Evolutionary conservation across 2,329 filamentous ascomycete genomes (phyloP).

Genomic region (Alternaria triticimaculans): DNA sequence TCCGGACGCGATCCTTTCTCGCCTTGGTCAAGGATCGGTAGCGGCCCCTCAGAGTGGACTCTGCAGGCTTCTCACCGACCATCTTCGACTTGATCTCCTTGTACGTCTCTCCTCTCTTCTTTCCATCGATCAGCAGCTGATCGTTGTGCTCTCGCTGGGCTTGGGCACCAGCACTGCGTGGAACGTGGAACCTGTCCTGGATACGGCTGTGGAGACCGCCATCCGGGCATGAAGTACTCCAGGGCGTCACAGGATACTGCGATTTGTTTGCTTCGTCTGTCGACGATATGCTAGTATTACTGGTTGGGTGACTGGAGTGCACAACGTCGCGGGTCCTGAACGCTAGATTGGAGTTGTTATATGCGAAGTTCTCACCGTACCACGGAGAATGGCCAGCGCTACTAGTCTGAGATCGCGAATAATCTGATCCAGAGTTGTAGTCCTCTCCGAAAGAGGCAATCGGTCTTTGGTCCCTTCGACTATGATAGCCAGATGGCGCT

Average conservation of each 20-base stretch:
- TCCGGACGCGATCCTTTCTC: constrained; percentile 67
- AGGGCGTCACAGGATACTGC: background rate
- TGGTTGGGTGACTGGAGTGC: background rate
- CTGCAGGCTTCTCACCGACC: constrained; percentile 66
- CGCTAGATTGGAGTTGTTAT: background rate
- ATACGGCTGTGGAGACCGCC: background rate
- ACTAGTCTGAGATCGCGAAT: constrained; percentile 15
- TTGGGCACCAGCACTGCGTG: constrained; percentile 3
- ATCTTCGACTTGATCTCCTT: constrained; percentile 65
- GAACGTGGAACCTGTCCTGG: constrained; percentile 3
- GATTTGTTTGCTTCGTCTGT: background rate
- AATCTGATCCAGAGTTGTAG: constrained; percentile 4
- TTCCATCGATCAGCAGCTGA: constrained; percentile 59
- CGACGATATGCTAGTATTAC: background rate
- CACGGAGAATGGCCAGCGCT: constrained; percentile 12
- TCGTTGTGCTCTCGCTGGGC: constrained; percentile 34
- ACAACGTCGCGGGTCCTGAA: background rate
- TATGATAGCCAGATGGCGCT: background rate
- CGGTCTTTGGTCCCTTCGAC: background rate
- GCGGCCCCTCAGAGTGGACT: constrained; percentile 75
- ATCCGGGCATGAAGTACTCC: background rate
- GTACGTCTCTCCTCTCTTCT: constrained; percentile 67
- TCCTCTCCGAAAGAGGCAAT: background rate
- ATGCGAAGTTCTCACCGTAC: constrained; percentile 6
- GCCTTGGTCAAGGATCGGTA: constrained; percentile 70